Conservation (phyloP, 139 green algal genomes). For the Picochlorum sp. region DNA sequence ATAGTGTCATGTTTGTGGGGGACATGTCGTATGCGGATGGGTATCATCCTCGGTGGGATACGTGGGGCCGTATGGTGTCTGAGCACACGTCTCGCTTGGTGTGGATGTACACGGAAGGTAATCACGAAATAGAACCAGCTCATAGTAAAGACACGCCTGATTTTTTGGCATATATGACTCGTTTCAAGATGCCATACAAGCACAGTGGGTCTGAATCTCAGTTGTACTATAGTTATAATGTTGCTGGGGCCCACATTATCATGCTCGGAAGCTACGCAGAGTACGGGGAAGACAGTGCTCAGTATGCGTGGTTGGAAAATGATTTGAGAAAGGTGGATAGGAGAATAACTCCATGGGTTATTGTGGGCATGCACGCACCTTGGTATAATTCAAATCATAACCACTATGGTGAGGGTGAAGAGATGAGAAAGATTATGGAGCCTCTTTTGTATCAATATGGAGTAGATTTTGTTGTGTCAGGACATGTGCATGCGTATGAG, state of each 20-base stretch:
- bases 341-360: slow-evolving; percentile 60
- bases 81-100: slow-evolving; percentile 33
- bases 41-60: slow-evolving; percentile 72
- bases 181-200: slow-evolving; percentile 33
- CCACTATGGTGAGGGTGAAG: slow-evolving; percentile 56
- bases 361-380: slow-evolving; percentile 64
- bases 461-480: slow-evolving; percentile 63
- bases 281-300: slow-evolving; percentile 25
- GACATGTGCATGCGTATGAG: slow-evolving; percentile 75
- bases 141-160: slow-evolving; percentile 4
- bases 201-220: slow-evolving; percentile 23
- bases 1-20: slow-evolving; percentile 52
- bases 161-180: slow-evolving; percentile 32
- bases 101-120: slow-evolving; percentile 55
- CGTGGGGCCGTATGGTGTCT: slow-evolving; percentile 50
- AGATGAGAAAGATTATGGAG: slow-evolving; percentile 52
- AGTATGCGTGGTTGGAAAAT: slow-evolving; percentile 57
- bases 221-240: slow-evolving; percentile 63
- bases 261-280: slow-evolving; percentile 45
- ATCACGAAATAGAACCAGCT: slow-evolving; percentile 56
- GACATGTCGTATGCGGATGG: slow-evolving; percentile 78
- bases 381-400: slow-evolving; percentile 68
- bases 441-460: slow-evolving; percentile 44
- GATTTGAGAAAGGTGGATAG: slow-evolving; percentile 62
- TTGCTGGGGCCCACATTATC: slow-evolving; percentile 47